Conservation (phyloP, 2,329 filamentous ascomycete species). For the Seiridium cupressi region DNA sequence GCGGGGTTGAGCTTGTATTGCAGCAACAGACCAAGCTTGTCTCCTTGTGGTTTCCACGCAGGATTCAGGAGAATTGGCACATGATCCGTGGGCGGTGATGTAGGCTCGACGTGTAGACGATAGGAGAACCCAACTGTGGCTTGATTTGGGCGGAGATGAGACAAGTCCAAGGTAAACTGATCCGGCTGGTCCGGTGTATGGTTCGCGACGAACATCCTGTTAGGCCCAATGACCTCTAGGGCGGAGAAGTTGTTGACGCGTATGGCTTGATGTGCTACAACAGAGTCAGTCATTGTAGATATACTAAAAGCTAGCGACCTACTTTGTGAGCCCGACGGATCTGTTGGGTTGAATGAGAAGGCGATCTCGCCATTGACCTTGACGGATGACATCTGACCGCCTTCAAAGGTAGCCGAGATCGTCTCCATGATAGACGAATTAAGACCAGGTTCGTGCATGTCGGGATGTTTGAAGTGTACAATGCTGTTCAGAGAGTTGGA, state of each 20-base stretch:
- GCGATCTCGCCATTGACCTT: slow-evolving; percentile 87
- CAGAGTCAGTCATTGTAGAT: slow-evolving; percentile 23
- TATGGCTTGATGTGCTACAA: slow-evolving; percentile 60
- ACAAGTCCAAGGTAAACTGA: slow-evolving; percentile 75
- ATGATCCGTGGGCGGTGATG: slow-evolving; percentile 45
- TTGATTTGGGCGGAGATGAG: slow-evolving; percentile 61
- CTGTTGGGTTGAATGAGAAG: slow-evolving; percentile 69
- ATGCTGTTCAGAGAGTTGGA: slow-evolving; percentile 74
- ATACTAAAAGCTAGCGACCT: slow-evolving; percentile 30
- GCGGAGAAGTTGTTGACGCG: slow-evolving; percentile 82
- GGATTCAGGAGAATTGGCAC: slow-evolving; percentile 73
- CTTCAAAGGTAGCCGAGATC: slow-evolving; percentile 80
- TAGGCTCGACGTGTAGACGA: slow-evolving; percentile 71
- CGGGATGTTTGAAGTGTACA: slow-evolving; percentile 73
- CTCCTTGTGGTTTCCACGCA: slow-evolving; percentile 79
- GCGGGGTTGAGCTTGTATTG: slow-evolving; percentile 81
- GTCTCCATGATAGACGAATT: slow-evolving; percentile 90
- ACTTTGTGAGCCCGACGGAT: slow-evolving; percentile 49
- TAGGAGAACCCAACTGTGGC: slow-evolving; percentile 89
- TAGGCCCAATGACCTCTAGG: slow-evolving; percentile 92
- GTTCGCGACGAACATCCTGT: slow-evolving; percentile 84
- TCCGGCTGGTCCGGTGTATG: slow-evolving; percentile 64
- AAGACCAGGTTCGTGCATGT: slow-evolving; percentile 75
- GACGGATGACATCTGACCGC: slow-evolving; percentile 67
- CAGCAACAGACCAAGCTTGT: slow-evolving; percentile 82